Evolutionary conservation across 768 basidiomycete genomes (phyloP).

Genomic region (Tylopilus felleus): DNA sequence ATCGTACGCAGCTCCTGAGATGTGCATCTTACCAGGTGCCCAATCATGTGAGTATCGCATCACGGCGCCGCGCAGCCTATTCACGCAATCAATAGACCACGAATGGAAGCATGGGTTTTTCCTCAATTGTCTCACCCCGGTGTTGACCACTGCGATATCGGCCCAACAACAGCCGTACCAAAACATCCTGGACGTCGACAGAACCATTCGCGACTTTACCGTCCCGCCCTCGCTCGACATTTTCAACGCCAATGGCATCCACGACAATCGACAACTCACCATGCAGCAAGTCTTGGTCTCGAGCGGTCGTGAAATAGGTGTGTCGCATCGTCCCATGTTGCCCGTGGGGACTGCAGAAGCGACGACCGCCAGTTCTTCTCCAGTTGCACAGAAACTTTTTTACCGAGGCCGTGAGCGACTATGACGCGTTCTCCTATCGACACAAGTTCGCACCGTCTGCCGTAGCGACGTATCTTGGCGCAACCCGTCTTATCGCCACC

Average conservation of each 20-base stretch:
- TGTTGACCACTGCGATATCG: conserved; percentile 55
- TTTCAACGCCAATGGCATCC: conserved; percentile 35
- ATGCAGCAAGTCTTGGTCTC: conserved; percentile 65
- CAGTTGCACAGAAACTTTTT: conserved; percentile 69
- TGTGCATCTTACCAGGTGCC: conserved; percentile 28
- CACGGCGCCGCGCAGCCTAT: conserved; percentile 1
- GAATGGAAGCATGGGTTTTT: conserved; percentile 72
- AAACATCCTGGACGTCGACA: conserved; percentile 52
- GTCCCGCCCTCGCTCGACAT: conserved; percentile 50
- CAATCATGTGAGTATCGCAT: conserved; percentile 28
- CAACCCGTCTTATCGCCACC: conserved; percentile 54
- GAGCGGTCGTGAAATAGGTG: conserved; percentile 63
- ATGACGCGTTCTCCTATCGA: conserved; percentile 51
- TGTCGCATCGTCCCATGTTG: conserved; percentile 16
- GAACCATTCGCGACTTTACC: conserved; percentile 50
- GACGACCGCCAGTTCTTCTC: conserved; percentile 47
- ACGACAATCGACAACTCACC: conserved; percentile 47
- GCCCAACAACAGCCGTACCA: conserved; percentile 51
- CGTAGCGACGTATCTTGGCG: conserved; percentile 62
- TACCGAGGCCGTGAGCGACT: conserved; percentile 56
- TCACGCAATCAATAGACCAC: conserved; percentile 46
- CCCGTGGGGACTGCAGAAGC: background rate
- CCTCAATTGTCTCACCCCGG: conserved; percentile 57
- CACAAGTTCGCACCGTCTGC: conserved; percentile 69
- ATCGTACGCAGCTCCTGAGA: conserved; percentile 29